Evolutionary conservation across 192 early-diverging fungal genomes (phyloP).

Genomic region (Gonapodya prolifera): DNA sequence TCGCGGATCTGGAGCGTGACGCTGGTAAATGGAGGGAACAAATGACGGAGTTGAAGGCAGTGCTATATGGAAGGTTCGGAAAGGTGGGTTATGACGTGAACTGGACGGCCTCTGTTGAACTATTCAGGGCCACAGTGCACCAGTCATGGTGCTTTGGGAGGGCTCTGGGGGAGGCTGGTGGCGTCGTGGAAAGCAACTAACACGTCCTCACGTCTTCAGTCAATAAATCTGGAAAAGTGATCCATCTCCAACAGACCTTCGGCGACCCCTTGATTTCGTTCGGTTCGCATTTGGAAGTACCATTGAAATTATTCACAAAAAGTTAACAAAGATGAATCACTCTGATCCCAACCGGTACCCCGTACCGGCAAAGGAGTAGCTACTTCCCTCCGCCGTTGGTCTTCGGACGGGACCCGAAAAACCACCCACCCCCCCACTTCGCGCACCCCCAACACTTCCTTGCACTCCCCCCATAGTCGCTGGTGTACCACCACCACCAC

Average conservation of each 20-base stretch:
- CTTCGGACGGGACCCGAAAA: neutral
- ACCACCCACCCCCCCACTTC: neutral
- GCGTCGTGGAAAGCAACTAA: too few relatives aligned
- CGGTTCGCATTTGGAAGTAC: too few relatives aligned
- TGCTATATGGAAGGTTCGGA: constrained; percentile 85
- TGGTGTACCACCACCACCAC: too few relatives aligned
- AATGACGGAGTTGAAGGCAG: constrained; percentile 78
- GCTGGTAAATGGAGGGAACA: constrained; percentile 49
- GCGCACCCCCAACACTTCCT: neutral
- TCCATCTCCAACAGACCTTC: too few relatives aligned
- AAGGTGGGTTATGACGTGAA: constrained; percentile 16
- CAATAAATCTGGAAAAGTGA: constrained; percentile 85
- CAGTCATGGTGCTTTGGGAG: too few relatives aligned
- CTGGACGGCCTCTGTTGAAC: neutral
- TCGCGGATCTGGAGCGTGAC: constrained; percentile 48
- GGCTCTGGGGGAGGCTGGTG: too few relatives aligned
- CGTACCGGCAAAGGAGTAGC: neutral
- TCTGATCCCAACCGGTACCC: neutral
- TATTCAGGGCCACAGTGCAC: neutral
- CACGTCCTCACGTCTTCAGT: too few relatives aligned
- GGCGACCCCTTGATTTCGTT: too few relatives aligned
- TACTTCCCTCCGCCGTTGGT: neutral
- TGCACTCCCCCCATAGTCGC: neutral
- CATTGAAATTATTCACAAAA: neutral
- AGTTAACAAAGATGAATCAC: neutral